Evolutionary conservation across 352 stramenopile species (phyloP), one percentile per base, ranked within the genome.

Genomic region (Globisporangium spinosum): DNA sequence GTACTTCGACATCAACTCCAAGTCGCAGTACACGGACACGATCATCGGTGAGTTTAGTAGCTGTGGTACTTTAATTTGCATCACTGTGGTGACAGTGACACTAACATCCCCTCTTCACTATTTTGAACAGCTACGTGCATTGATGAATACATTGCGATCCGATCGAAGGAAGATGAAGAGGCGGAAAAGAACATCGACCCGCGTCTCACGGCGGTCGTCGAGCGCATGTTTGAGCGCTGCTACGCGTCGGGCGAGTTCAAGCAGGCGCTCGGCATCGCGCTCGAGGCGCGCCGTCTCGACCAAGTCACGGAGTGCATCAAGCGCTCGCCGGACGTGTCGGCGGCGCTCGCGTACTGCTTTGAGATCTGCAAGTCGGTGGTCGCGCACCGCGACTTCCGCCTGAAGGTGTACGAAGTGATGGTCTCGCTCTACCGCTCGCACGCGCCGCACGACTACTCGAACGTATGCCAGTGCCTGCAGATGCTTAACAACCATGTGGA

Each of bases 161-260:
- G 93, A 61, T 73, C 79, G 27, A 94, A 94, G 66, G 78, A 91
- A 58, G 87, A 96, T 58, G 76, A 75, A 1, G 80, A 91, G 62
- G 77, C 82, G 17, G 80, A 96, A 43, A 85, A 89, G 61, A 77
- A 80, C 47, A 75, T 98, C 40, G 90, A 97, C 69, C 84, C 94
- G 58, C 91, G 98, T 61, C 89, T 99, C 47, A 91, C 95, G 68
- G 82, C 82, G 5, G 96, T 99, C 64, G 96, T 99, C 1, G 93
- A 99, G 71, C 89, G 91, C 68, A 98, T 99, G 93, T 99, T 99
- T 76, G 87, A 98, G 69, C 87, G 96, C 56, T 99, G 97, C 77
- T 99, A 98, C 76, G 70, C 80, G 5, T 89, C 97, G 35, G 93
- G 91, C 58, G 87, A 97, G 64, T 99, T 95, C 75, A 93, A 93